Evolutionary conservation across 2,329 filamentous ascomycete genomes (phyloP).

Genomic region (Hansfordia pulvinata): DNA sequence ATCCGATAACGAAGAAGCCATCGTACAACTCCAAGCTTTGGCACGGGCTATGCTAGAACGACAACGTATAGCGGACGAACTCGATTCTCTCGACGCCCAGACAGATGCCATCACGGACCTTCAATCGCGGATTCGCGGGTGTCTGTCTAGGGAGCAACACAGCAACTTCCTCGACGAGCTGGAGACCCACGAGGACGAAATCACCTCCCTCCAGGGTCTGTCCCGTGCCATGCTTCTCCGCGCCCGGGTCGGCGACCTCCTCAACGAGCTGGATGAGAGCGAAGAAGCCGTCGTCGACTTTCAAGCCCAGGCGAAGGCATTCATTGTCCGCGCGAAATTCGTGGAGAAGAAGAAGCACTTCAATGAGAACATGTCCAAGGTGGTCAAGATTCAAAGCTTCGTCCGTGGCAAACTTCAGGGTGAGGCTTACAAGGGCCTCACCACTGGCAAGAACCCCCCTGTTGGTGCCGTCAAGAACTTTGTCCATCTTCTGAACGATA

Average conservation of each 20-base stretch:
- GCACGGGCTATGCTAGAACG: slow-evolving; percentile 50
- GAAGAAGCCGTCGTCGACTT: slow-evolving; percentile 65
- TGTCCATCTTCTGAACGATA: slow-evolving; percentile 93
- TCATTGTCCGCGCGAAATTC: slow-evolving; percentile 61
- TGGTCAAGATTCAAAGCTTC: slow-evolving; percentile 97
- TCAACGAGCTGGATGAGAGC: slow-evolving; percentile 68
- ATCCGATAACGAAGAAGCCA: slow-evolving; percentile 26
- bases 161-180: slow-evolving; percentile 55
- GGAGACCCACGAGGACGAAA: slow-evolving; percentile 50
- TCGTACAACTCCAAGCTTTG: slow-evolving; percentile 41
- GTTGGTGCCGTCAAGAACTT: slow-evolving; percentile 97
- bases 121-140: slow-evolving; percentile 56
- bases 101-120: slow-evolving; percentile 43
- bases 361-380: slow-evolving; percentile 95
- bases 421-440: slow-evolving; percentile 94
- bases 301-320: slow-evolving; percentile 62
- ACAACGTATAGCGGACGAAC: slow-evolving; percentile 30
- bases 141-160: slow-evolving; percentile 45
- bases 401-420: slow-evolving; percentile 90
- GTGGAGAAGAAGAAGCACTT: slow-evolving; percentile 80
- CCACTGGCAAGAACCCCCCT: slow-evolving; percentile 89
- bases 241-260: slow-evolving; percentile 55
- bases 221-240: slow-evolving; percentile 69
- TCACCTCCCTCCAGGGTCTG: slow-evolving; percentile 60
- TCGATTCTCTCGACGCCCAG: slow-evolving; percentile 43